Conservation (phyloP, 495 filamentous ascomycete genomes). For the Margaritispora aquatica region DNA sequence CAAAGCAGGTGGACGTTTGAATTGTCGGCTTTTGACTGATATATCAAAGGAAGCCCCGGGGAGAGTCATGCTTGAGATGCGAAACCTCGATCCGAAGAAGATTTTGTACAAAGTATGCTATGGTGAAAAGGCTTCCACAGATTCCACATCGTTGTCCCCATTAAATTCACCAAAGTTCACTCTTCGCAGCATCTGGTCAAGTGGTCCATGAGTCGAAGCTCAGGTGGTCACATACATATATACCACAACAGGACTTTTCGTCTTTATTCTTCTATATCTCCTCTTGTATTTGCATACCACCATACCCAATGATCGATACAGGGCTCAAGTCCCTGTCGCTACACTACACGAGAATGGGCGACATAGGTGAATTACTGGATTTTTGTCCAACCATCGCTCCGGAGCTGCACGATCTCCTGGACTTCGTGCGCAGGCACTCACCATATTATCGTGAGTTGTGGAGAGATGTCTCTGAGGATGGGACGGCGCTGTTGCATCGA, state of each 20-base stretch:
- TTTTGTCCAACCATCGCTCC: neutral
- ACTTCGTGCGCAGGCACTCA: neutral
- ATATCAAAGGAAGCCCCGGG: too few relatives aligned
- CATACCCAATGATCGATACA: neutral
- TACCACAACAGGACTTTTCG: too few relatives aligned
- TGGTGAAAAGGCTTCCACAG: neutral
- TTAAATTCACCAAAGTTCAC: too few relatives aligned
- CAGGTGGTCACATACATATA: too few relatives aligned
- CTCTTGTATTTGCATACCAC: neutral
- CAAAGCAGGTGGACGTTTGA: too few relatives aligned
- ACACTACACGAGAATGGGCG: neutral
- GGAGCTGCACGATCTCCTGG: neutral
- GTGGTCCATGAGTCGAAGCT: neutral
- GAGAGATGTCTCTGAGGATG: neutral
- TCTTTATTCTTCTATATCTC: too few relatives aligned
- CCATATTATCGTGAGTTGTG: neutral
- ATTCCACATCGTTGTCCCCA: too few relatives aligned
- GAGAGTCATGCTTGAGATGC: neutral
- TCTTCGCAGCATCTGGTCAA: too few relatives aligned
- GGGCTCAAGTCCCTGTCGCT: neutral
- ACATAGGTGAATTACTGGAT: neutral
- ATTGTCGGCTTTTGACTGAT: too few relatives aligned
- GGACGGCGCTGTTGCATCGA: neutral
- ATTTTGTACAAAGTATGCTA: neutral
- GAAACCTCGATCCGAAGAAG: neutral